Evolutionary conservation across 176 grass and related monocot species (phyloP).

Genomic region (Carex pumila): DNA sequence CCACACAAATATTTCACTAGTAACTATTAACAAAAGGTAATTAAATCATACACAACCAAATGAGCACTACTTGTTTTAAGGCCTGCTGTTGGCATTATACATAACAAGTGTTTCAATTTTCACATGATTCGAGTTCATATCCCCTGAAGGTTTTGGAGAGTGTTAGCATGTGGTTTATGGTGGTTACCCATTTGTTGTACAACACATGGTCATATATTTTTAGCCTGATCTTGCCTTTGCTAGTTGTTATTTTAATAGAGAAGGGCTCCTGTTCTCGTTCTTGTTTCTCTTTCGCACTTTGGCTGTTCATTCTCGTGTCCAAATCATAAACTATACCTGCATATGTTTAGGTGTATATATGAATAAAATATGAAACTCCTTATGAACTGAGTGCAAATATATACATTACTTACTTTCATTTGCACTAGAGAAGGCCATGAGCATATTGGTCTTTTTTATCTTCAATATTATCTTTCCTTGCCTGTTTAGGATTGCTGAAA

Average conservation of each 20-base stretch:
- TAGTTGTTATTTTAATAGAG: conserved; percentile 61
- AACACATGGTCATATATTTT: conserved; percentile 60
- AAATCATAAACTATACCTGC: conserved; percentile 62
- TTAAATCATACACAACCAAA: conserved; percentile 3
- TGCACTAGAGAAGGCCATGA: conserved; percentile 70
- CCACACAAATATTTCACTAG: neutral
- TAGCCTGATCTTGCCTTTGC: conserved; percentile 81
- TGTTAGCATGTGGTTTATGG: conserved; percentile 80
- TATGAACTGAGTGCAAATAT: neutral
- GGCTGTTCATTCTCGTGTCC: conserved; percentile 45
- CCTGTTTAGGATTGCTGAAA: conserved; percentile 60
- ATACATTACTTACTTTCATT: conserved; percentile 50
- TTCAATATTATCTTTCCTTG: conserved; percentile 68
- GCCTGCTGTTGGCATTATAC: neutral
- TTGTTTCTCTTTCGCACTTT: conserved; percentile 27
- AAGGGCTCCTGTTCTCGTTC: conserved; percentile 44
- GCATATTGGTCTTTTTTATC: conserved; percentile 70
- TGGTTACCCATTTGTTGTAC: conserved; percentile 90
- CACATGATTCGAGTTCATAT: conserved; percentile 20
- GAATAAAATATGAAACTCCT: neutral
- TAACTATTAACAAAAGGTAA: neutral
- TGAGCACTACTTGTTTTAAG: neutral
- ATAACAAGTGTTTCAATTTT: conserved; percentile 9
- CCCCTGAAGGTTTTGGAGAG: conserved; percentile 51
- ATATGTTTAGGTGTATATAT: neutral